phyloP scores from a whole-genome alignment of 208 protist species.

The Crithidia mellificae region DNA sequence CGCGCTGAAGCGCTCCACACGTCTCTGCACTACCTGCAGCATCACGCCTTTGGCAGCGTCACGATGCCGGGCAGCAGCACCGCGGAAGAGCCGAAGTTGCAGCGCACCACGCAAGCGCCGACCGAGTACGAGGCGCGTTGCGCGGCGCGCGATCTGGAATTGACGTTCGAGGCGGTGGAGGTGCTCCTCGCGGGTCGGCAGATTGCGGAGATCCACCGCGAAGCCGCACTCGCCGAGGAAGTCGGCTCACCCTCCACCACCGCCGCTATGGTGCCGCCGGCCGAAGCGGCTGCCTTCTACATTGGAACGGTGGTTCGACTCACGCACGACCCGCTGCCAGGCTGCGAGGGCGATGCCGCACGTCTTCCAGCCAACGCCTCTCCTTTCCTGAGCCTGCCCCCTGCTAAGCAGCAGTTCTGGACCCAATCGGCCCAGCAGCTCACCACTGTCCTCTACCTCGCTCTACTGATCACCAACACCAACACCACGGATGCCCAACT shows the following conservation, averaged over 20 bases:
- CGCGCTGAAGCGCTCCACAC: constrained; percentile 8
- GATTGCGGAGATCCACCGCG: constrained; percentile 11
- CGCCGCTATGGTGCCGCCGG: constrained; percentile 24
- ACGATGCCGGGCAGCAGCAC: not conserved
- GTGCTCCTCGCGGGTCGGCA: constrained; percentile 20
- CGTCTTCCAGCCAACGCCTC: not conserved
- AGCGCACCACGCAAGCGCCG: too few relatives aligned
- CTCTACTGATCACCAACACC: constrained; percentile 14
- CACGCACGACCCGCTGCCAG: not conserved
- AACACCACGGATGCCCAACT: constrained; percentile 20
- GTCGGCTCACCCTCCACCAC: constrained; percentile 6
- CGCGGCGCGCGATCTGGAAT: constrained; percentile 26
- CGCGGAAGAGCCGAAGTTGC: not conserved
- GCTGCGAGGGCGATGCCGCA: not conserved
- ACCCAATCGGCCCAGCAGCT: constrained; percentile 14
- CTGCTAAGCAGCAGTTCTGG: constrained; percentile 20
- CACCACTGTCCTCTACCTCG: constrained; percentile 27
- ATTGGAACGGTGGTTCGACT: constrained; percentile 12
- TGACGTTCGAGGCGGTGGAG: constrained; percentile 25
- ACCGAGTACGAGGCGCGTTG: not conserved
- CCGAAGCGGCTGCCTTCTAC: constrained; percentile 22
- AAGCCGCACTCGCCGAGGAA: not conserved
- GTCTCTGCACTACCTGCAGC: constrained; percentile 27
- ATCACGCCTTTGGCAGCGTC: constrained; percentile 18
- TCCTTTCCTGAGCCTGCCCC: constrained; percentile 3